Evolutionary conservation across 2,329 filamentous ascomycete species (phyloP).

Genomic region (Arachnopeziza araneosa): DNA sequence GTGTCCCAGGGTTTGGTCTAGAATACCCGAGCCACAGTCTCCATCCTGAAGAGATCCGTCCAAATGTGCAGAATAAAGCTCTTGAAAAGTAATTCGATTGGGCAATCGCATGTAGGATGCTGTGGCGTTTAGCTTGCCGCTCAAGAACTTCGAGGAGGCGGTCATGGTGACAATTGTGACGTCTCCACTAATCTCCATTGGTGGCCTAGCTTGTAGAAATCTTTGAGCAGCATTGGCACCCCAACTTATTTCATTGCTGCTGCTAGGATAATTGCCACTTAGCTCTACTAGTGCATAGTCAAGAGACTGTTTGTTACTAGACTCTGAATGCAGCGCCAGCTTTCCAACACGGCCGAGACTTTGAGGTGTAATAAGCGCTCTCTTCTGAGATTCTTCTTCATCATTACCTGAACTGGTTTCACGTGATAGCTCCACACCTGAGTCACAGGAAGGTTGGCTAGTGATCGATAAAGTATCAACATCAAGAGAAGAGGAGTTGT

Average conservation of each 20-base stretch:
- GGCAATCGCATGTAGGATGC: constrained; percentile 1
- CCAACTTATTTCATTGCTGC: constrained; percentile 1
- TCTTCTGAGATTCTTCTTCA: neutral
- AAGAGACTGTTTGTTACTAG: neutral
- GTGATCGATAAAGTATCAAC: neutral
- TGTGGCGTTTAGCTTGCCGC: constrained; percentile 4
- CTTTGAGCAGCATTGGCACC: constrained; percentile 2
- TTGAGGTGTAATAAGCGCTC: neutral
- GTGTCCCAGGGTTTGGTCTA: constrained; percentile 2
- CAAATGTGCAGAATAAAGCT: constrained; percentile 4
- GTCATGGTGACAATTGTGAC: neutral
- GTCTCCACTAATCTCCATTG: neutral
- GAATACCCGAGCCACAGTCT: constrained; percentile 9
- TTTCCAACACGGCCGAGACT: constrained; percentile 1
- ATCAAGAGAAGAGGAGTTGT: neutral
- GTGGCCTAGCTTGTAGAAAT: neutral
- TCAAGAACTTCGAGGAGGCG: neutral
- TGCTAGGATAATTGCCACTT: neutral
- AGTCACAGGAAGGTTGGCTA: neutral
- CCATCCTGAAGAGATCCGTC: constrained; percentile 6
- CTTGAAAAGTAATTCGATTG: constrained; percentile 2
- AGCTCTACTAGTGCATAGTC: constrained; percentile 5
- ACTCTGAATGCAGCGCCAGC: constrained; percentile 1
- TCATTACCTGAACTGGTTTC: neutral
- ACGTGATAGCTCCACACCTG: neutral